Evolutionary conservation across 495 filamentous ascomycete species (phyloP), one percentile per base, ranked within the genome.

Genomic region (Xylaria longipes): DNA sequence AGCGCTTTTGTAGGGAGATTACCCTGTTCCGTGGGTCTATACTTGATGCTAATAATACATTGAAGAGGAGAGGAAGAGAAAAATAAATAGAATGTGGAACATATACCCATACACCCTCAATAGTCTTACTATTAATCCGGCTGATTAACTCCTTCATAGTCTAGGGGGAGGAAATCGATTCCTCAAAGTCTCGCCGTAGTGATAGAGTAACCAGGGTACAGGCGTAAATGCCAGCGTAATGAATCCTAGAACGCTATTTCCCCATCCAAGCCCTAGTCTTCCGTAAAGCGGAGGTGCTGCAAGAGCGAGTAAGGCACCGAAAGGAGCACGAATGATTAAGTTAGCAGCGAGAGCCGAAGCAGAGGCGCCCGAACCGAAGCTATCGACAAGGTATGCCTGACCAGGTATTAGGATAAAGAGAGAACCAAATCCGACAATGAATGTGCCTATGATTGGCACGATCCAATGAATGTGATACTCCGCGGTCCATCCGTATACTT

Each of bases 241-340:
- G 72, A 91, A 90, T 15, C 81, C 89, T 7, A 91, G 74, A 37
- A 92, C 65, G 6, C 82, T 86, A 58, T 89, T 90, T 0, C 88
- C 89, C 88, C 89, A 90, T 7, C 87, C 88, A 6, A 87, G 69
- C 0, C 89, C 89, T 0, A 91, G 76, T 0, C 70, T 70, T 0
- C 76, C 60, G 75, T 88, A 92, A 84, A 91, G 83, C 15, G 76
- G 74, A 29, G 80, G 80, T 0, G 87, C 89, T 0, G 85, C 85
- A 6, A 91, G 77, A 5, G 89, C 89, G 15, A 92, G 74, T 15
- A 87, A 56, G 1, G 86, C 87, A 0, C 87, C 89, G 9, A 87
- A 72, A 2, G 90, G 65, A n/a, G 80, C 85, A 12, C 88, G 77
- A 5, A 87, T 73, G 1, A 84, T 76, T 0, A 81, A 81, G 29